These are phyloP conservation scores for Ogataea populi-albae DNA, from an alignment of 805 yeast genomes.

Conservation along the genomic window DNA sequence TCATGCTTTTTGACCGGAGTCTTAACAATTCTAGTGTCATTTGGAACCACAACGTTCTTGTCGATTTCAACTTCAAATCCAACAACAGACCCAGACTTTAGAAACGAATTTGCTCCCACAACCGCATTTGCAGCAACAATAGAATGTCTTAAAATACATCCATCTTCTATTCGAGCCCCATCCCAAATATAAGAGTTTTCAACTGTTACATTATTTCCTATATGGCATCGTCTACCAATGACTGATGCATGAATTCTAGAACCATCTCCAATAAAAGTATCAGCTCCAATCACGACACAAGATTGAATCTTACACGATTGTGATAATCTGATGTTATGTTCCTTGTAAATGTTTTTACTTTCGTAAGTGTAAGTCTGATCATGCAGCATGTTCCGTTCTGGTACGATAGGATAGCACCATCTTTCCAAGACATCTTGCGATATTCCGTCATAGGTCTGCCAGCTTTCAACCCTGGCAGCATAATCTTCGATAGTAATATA, in stretches of 20 bases:
- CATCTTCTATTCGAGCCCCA: slow-evolving; percentile 67
- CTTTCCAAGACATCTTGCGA: slow-evolving; percentile 87
- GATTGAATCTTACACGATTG: slow-evolving; percentile 86
- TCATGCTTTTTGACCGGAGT: slow-evolving; percentile 36
- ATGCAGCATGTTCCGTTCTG: slow-evolving; percentile 74
- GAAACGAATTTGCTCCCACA: slow-evolving; percentile 48
- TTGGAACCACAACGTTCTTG: slow-evolving; percentile 45
- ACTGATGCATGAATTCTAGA: slow-evolving; percentile 65
- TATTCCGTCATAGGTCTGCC: slow-evolving; percentile 90
- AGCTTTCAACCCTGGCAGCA: slow-evolving; percentile 93
- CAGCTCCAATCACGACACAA: slow-evolving; percentile 78
- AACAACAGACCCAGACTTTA: slow-evolving; percentile 72
- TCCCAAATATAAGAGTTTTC: slow-evolving; percentile 87
- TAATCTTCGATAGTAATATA: slow-evolving; percentile 77
- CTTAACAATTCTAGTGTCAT: slow-evolving; percentile 52
- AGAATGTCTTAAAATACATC: slow-evolving; percentile 53
- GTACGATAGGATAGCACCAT: slow-evolving; percentile 89
- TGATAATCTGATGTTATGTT: slow-evolving; percentile 81
- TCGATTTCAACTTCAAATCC: slow-evolving; percentile 75
- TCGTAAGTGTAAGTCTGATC: slow-evolving; percentile 77
- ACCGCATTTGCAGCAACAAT: slow-evolving; percentile 67
- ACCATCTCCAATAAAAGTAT: slow-evolving; percentile 73
- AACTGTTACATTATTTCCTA: slow-evolving; percentile 74
- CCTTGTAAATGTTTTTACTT: slow-evolving; percentile 85
- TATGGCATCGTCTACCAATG: slow-evolving; percentile 81